phyloP scores from a whole-genome alignment of 1,284 basidiomycete genomes.

The Cryptococcus maquisensis region DNA sequence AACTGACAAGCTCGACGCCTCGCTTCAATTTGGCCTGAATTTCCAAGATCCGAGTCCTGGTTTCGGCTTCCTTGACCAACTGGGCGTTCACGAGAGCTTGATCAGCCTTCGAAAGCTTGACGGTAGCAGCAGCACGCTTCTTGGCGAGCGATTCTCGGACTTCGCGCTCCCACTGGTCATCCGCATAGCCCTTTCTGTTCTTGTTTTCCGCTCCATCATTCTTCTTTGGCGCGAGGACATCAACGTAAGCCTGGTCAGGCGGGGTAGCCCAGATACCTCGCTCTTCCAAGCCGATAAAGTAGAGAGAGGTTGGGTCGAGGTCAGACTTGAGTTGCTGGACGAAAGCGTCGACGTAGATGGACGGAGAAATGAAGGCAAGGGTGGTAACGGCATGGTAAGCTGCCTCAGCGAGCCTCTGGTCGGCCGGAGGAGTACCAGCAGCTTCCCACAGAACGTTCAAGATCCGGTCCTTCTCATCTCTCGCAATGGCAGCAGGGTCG shows the following conservation, averaged over 20 bases:
- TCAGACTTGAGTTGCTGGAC: conserved; percentile 63
- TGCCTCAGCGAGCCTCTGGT: conserved; percentile 51
- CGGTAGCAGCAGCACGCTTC: conserved; percentile 52
- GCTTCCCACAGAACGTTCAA: conserved; percentile 35
- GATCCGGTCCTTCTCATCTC: conserved; percentile 32
- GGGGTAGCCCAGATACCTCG: conserved; percentile 80
- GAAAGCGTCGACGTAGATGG: conserved; percentile 62
- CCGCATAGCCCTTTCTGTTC: conserved; percentile 81
- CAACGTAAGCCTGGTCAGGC: conserved; percentile 69
- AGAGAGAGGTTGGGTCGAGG: conserved; percentile 58
- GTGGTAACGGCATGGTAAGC: conserved; percentile 71
- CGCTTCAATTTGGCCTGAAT: conserved; percentile 60
- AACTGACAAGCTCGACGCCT: conserved; percentile 64
- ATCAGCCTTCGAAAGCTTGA: conserved; percentile 74
- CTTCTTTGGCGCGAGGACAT: conserved; percentile 66
- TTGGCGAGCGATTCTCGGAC: conserved; percentile 74
- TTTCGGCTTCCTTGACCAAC: conserved; percentile 66
- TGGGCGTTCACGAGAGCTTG: conserved; percentile 73
- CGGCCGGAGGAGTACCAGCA: conserved; percentile 30
- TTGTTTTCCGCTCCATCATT: conserved; percentile 53
- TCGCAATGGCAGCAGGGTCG: conserved; percentile 59
- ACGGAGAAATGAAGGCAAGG: conserved; percentile 71
- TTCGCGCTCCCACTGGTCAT: conserved; percentile 89
- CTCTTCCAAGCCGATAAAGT: conserved; percentile 65
- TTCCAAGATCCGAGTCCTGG: conserved; percentile 59